These are phyloP conservation scores for Alternaria sp. DNA, from an alignment of 2,329 filamentous ascomycete genomes.

Conservation along the genomic window DNA sequence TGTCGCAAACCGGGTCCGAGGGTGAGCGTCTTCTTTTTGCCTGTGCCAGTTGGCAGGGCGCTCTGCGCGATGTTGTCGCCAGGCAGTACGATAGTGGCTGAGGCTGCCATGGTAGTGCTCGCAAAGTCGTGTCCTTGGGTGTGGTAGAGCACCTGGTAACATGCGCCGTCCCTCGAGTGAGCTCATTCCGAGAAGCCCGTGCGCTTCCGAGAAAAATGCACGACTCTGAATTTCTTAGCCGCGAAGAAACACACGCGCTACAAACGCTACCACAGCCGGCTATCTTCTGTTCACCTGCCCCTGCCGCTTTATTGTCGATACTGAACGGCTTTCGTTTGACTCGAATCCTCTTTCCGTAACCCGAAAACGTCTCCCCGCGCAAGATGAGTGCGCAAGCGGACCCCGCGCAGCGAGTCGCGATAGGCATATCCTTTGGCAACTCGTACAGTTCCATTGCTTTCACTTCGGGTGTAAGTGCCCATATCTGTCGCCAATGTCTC, in stretches of 20 bases:
- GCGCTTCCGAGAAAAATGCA: slow-evolving; percentile 19
- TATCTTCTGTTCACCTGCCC: neutral
- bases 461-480: slow-evolving; percentile 65
- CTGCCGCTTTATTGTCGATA: neutral
- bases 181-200: slow-evolving; percentile 19
- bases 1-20: slow-evolving; percentile 85
- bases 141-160: neutral
- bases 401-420: slow-evolving; percentile 68
- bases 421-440: slow-evolving; percentile 98
- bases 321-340: neutral
- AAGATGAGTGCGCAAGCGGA: slow-evolving; percentile 60
- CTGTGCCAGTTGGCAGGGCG: slow-evolving; percentile 69
- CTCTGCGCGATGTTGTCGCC: slow-evolving; percentile 75
- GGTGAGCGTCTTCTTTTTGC: slow-evolving; percentile 71
- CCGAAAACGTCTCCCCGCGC: slow-evolving; percentile 9
- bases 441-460: slow-evolving; percentile 97
- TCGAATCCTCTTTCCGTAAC: neutral
- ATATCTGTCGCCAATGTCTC: no score
- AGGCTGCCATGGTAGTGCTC: slow-evolving; percentile 58
- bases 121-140: slow-evolving; percentile 4
- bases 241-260: slow-evolving; percentile 9
- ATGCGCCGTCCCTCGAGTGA: slow-evolving; percentile 14
- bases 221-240: slow-evolving; percentile 32
- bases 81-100: slow-evolving; percentile 73
- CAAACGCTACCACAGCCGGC: neutral